phyloP scores from a whole-genome alignment of 352 stramenopile species.

The Phytopythium oedochilum region DNA sequence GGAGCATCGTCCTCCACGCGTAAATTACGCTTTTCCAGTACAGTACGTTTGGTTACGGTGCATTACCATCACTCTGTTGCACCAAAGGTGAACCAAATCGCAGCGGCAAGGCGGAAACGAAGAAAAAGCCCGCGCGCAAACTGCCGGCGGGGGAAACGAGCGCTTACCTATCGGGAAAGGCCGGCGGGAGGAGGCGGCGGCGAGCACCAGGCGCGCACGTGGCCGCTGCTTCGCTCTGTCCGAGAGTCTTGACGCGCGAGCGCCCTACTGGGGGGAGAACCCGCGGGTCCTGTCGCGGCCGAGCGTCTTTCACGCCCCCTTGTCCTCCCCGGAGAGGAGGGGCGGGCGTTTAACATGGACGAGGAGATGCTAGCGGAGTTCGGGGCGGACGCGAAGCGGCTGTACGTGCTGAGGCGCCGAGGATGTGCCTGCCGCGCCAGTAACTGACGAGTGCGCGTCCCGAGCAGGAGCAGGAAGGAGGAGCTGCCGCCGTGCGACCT shows the following conservation, averaged over 20 bases:
- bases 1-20: no score
- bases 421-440: no score
- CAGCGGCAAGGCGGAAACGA: not conserved
- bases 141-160: not conserved
- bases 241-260: not conserved
- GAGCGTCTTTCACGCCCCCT: no score
- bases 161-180: not conserved
- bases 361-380: not conserved
- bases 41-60: no score
- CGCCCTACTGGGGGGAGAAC: not conserved
- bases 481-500: conserved; percentile 63
- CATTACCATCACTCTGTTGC: not conserved
- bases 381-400: not conserved
- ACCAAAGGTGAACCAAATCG: not conserved
- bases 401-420: no score
- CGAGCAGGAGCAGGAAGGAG: conserved; percentile 4
- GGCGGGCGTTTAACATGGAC: not conserved
- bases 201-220: not conserved
- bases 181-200: not conserved
- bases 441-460: no score
- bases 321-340: no score
- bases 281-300: no score
- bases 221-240: no score
- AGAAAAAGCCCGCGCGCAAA: conserved; percentile 1
- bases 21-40: no score